Evolutionary conservation across 345 rosid genomes (phyloP), one percentile per base, ranked within the genome.

Genomic region (Kandelia obovata): DNA sequence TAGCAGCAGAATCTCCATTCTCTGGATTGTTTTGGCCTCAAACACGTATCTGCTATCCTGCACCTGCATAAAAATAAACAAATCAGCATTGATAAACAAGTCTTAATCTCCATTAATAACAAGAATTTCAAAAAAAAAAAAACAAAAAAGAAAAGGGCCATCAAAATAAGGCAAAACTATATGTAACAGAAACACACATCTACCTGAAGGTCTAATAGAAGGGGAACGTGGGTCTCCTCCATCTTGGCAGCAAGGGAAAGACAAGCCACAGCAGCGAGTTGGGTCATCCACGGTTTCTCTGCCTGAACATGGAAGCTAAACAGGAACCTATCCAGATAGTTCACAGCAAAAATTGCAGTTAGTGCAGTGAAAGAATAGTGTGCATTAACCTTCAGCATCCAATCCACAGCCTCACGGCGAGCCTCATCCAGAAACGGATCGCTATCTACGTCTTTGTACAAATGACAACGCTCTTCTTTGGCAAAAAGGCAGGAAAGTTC

Each of bases 161-260:
- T 10, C 4, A 0, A 35, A 27, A 47, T 52, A 47, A 31, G 49
- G n/a, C 46, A 19, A 6, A 67, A 28, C 28, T 8, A 2, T 11
- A 4, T 34, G 37, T 1, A 34, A 15, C 5, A 13, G 3, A 68
- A 10, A 25, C 26, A 62, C 25, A n/a, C 23, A 55, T 68, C 35
- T 82, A 91, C 98, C 82, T 95, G 99, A 49, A 96, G 85, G 76
- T 96, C 96, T 56, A 85, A 66, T 34, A 96, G 87, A 72, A 89
- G 88, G 66, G 97, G 98, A 39, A 86, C 96, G 58, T 84, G 82
- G 52, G 83, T 88, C 81, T 96, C 99, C 74, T 96, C 99, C 19
- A 96, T 88, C 77, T 96, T 96, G 28, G 99, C 99, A 55, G 98
- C 94, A 26, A 96, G 66, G 37, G 99, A 92, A 68, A 96, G 86